These are phyloP conservation scores for Nicotiana undulata DNA, from an alignment of 257 asterid species.

Conservation along the genomic window DNA sequence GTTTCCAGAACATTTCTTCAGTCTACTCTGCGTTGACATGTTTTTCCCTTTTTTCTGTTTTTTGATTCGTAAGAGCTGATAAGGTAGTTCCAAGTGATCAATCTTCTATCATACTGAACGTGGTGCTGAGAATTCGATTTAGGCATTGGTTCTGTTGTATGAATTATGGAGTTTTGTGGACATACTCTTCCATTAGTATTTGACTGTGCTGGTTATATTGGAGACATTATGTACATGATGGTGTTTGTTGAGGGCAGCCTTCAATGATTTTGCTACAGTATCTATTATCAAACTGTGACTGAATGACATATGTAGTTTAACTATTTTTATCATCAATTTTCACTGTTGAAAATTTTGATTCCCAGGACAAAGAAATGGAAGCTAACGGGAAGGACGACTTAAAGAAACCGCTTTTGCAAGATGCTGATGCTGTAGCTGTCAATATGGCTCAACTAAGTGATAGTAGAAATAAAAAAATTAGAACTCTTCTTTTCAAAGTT, in stretches of 20 bases:
- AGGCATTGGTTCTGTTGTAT: neutral
- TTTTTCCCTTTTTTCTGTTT: neutral
- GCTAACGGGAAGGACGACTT: conserved; percentile 52
- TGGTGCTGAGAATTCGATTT: neutral
- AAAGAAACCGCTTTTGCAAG: conserved; percentile 61
- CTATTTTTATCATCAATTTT: neutral
- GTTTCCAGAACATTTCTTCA: neutral
- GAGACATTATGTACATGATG: neutral
- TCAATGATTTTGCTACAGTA: neutral
- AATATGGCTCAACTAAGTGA: conserved; percentile 20
- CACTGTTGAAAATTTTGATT: conserved; percentile 9
- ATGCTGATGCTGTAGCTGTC: conserved; percentile 41
- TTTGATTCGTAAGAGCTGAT: neutral
- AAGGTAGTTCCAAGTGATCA: neutral
- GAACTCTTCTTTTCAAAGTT: conserved; percentile 74
- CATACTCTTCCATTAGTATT: neutral
- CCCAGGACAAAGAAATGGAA: conserved; percentile 38
- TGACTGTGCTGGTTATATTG: neutral
- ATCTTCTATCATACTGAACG: neutral
- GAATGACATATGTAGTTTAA: neutral
- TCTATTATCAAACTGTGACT: neutral
- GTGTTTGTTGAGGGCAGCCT: neutral
- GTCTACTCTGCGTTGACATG: neutral
- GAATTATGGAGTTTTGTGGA: neutral
- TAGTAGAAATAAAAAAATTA: conserved; percentile 36